phyloP scores from a whole-genome alignment of 768 basidiomycete genomes.

The Mycena maculata region DNA sequence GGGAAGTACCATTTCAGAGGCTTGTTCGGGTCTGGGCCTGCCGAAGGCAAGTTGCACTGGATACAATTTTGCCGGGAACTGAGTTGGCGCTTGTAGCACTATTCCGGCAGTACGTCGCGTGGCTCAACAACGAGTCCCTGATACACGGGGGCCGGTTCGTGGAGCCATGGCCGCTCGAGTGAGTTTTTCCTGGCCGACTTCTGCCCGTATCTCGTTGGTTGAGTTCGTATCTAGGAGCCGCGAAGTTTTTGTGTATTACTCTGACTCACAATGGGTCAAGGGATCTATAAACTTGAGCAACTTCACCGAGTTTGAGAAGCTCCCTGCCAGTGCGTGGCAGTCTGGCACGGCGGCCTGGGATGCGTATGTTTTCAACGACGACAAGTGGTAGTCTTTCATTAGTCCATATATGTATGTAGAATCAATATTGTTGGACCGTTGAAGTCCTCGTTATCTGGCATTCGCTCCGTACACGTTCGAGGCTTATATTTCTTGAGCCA shows the following conservation, averaged over 20 bases:
- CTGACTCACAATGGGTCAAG: slow-evolving; percentile 34
- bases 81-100: slow-evolving; percentile 25
- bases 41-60: slow-evolving; percentile 32
- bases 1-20: slow-evolving; percentile 35
- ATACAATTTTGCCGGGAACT: background rate
- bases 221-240: slow-evolving; percentile 27
- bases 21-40: slow-evolving; percentile 30
- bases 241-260: slow-evolving; percentile 38
- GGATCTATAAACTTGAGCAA: slow-evolving; percentile 30
- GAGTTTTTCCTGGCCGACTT: background rate
- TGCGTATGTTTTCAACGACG: slow-evolving; percentile 35
- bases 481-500: too few species aligned
- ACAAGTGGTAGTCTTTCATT: slow-evolving; percentile 30
- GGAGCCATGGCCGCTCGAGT: slow-evolving; percentile 40
- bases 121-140: slow-evolving; percentile 43
- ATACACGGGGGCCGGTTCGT: slow-evolving; percentile 42
- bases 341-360: slow-evolving; percentile 32
- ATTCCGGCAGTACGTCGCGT: slow-evolving; percentile 39
- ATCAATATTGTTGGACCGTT: too few species aligned
- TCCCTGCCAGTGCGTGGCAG: slow-evolving; percentile 34
- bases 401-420: too few species aligned
- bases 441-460: too few species aligned
- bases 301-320: slow-evolving; percentile 36
- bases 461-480: too few species aligned
- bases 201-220: background rate